Conservation (phyloP, 768 basidiomycete species). For the Mycena albidolilacea region DNA sequence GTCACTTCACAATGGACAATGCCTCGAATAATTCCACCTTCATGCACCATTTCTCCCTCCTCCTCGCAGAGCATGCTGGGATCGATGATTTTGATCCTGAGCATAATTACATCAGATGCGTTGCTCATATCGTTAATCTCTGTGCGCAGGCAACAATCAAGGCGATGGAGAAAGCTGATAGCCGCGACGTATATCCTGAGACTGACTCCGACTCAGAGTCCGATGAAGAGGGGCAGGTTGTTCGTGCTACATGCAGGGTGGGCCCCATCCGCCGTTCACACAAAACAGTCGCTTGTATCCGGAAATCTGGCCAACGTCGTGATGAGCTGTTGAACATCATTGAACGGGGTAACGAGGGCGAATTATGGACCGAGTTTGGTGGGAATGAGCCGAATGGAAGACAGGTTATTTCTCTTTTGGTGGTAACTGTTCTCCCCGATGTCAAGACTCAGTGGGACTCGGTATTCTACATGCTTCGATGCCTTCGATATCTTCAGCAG, state of each 20-base stretch:
- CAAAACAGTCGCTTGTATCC: conserved; percentile 17
- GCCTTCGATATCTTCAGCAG: too few species aligned
- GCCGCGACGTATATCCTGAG: background rate
- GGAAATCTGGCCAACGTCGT: conserved; percentile 21
- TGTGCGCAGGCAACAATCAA: background rate
- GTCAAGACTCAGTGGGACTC: background rate
- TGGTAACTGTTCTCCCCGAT: background rate
- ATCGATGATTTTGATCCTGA: conserved; percentile 15
- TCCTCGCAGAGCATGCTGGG: conserved; percentile 6
- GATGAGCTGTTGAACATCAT: conserved; percentile 12
- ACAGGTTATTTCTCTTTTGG: background rate
- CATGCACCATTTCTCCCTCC: conserved; percentile 1
- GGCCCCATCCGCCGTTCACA: conserved; percentile 18
- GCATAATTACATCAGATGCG: conserved; percentile 7
- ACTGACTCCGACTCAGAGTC: conserved; percentile 13
- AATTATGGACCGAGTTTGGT: conserved; percentile 6
- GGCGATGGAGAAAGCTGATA: conserved; percentile 23
- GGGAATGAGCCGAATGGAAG: background rate
- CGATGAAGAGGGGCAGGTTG: background rate
- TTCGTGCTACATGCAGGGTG: background rate
- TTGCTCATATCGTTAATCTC: conserved; percentile 16
- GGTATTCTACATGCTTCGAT: too few species aligned
- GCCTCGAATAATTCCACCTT: conserved; percentile 13
- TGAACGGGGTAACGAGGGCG: background rate
- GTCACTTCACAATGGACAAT: conserved; percentile 17